Conservation (phyloP, 768 basidiomycete genomes). For the Filobasidium wieringae region DNA sequence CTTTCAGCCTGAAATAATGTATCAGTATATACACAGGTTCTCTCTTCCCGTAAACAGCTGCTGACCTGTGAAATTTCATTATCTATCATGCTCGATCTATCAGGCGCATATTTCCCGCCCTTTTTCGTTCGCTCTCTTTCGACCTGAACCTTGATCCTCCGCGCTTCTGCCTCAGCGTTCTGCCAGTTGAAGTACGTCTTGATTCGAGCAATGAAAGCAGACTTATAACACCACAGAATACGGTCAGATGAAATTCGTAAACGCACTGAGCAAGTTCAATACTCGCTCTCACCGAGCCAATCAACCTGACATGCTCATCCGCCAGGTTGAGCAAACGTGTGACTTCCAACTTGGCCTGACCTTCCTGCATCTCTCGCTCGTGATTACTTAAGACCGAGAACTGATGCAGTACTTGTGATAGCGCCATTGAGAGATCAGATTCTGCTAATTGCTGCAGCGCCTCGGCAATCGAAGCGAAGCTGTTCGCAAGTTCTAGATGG, state of each 20-base stretch:
- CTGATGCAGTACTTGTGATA: constrained; percentile 57
- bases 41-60: background rate
- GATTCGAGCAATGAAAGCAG: constrained; percentile 77
- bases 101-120: background rate
- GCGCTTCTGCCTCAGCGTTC: constrained; percentile 47
- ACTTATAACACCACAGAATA: constrained; percentile 41
- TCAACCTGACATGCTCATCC: constrained; percentile 87
- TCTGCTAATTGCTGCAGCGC: constrained; percentile 56
- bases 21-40: background rate
- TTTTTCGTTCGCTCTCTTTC: constrained; percentile 8
- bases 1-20: constrained; percentile 61
- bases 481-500: constrained; percentile 53
- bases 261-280: background rate
- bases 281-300: constrained; percentile 71
- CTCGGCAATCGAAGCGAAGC: constrained; percentile 69
- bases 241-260: background rate
- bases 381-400: constrained; percentile 64
- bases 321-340: constrained; percentile 67
- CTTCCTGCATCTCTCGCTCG: constrained; percentile 59
- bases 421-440: constrained; percentile 60
- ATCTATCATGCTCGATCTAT: constrained; percentile 43
- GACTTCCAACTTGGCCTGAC: constrained; percentile 72
- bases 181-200: constrained; percentile 75
- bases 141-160: constrained; percentile 46
- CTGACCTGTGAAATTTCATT: constrained; percentile 67